These are phyloP conservation scores for Leccinum subspadiceum DNA, from an alignment of 1,284 basidiomycete genomes.

Conservation along the genomic window DNA sequence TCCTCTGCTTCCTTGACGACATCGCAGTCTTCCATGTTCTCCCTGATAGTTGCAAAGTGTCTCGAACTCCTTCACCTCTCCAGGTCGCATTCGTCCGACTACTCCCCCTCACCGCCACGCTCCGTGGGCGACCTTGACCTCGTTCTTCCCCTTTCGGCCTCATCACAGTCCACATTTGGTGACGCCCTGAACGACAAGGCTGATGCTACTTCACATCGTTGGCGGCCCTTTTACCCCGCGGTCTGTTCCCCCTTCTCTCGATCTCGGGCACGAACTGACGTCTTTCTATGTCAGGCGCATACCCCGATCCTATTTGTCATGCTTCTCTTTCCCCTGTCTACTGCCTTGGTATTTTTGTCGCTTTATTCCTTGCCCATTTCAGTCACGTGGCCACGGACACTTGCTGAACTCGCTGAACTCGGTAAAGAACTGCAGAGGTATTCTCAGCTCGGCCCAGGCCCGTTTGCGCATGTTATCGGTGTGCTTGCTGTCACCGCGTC, in stretches of 20 bases:
- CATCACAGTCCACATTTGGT: conserved; percentile 49
- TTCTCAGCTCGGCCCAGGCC: conserved; percentile 61
- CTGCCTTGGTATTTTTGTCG: conserved; percentile 47
- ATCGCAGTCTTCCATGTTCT: conserved; percentile 44
- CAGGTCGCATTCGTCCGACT: conserved; percentile 34
- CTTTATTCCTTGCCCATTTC: conserved; percentile 68
- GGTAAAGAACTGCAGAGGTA: conserved; percentile 75
- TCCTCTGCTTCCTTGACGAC: conserved; percentile 4
- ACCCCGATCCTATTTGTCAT: conserved; percentile 66
- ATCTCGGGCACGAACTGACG: conserved; percentile 18
- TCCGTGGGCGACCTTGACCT: conserved; percentile 50
- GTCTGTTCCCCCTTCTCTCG: conserved; percentile 39
- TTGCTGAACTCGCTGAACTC: conserved; percentile 70
- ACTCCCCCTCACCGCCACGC: conserved; percentile 52
- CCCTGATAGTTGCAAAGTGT: conserved; percentile 48
- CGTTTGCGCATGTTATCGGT: conserved; percentile 70
- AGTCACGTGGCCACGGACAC: conserved; percentile 69
- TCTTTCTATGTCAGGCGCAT: conserved; percentile 45
- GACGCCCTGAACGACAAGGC: conserved; percentile 42
- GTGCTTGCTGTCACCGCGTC: conserved; percentile 82
- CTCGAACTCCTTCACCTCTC: conserved; percentile 50
- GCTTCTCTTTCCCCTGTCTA: conserved; percentile 65
- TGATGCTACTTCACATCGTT: conserved; percentile 32
- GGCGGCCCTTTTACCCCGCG: conserved; percentile 45
- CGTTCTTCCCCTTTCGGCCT: conserved; percentile 70